These are phyloP conservation scores for Polygonum maritimum DNA, from an alignment of 148 eudicot species.

Conservation along the genomic window DNA sequence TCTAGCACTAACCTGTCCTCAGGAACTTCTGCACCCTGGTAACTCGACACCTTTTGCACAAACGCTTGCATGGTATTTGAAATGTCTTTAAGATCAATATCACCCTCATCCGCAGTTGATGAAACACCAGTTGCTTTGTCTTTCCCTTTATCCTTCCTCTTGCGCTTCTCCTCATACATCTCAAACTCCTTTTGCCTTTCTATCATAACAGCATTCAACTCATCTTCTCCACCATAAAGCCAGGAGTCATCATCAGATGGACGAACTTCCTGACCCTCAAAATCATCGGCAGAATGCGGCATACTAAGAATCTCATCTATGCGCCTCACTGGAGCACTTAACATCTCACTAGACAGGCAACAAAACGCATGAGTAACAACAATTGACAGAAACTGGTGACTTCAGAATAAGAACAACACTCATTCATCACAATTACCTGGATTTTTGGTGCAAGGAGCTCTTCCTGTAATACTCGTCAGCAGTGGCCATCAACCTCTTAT, in stretches of 20 bases:
- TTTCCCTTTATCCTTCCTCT: conserved; percentile 49
- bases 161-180: conserved; percentile 39
- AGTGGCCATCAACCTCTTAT: conserved; percentile 66
- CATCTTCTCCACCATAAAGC: conserved; percentile 90
- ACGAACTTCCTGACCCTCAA: conserved; percentile 50
- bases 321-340: conserved; percentile 67
- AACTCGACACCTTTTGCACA: conserved; percentile 67
- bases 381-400: neutral
- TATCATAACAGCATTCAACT: conserved; percentile 68
- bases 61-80: conserved; percentile 81
- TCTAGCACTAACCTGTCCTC: conserved; percentile 46
- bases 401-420: neutral
- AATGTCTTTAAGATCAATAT: conserved; percentile 61
- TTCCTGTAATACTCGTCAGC: conserved; percentile 70
- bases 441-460: conserved; percentile 48
- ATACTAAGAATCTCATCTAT: conserved; percentile 81
- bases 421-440: conserved; percentile 37
- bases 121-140: conserved; percentile 35
- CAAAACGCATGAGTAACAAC: neutral
- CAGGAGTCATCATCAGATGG: conserved; percentile 88
- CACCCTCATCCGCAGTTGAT: conserved; percentile 21
- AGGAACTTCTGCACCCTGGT: conserved; percentile 93
- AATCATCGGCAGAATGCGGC: conserved; percentile 53
- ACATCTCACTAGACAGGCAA: conserved; percentile 47
- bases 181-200: conserved; percentile 91